Evolutionary conservation across 2,329 filamentous ascomycete genomes (phyloP).

Genomic region (Aureobasidium lini): DNA sequence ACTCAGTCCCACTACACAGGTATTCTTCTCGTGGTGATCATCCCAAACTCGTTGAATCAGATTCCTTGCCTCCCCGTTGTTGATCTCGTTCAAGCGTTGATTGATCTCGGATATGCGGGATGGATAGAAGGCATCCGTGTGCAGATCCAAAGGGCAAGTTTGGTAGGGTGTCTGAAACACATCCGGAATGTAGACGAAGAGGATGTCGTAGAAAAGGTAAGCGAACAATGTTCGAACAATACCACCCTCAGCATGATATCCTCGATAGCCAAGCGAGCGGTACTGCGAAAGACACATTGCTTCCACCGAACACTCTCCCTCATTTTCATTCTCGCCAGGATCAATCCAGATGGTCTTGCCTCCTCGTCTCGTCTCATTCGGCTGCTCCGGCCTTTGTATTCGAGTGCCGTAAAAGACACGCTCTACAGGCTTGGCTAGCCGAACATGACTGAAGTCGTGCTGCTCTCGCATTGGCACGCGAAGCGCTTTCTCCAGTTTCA

Average conservation of each 20-base stretch:
- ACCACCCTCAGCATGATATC: slow-evolving; percentile 86
- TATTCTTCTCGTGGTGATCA: slow-evolving; percentile 60
- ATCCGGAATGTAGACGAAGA: slow-evolving; percentile 90
- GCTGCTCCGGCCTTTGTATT: slow-evolving; percentile 40
- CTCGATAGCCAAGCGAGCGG: slow-evolving; percentile 78
- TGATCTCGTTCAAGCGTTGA: slow-evolving; percentile 74
- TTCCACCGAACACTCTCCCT: slow-evolving; percentile 78
- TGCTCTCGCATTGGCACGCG: slow-evolving; percentile 78
- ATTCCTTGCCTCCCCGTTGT: slow-evolving; percentile 65
- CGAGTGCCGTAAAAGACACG: slow-evolving; percentile 70
- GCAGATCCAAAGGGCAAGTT: slow-evolving; percentile 84
- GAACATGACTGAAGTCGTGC: slow-evolving; percentile 86
- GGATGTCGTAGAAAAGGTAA: slow-evolving; percentile 88
- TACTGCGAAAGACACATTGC: slow-evolving; percentile 90
- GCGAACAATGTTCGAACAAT: slow-evolving; percentile 75
- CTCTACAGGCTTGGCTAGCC: slow-evolving; percentile 66
- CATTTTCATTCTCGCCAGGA: slow-evolving; percentile 36
- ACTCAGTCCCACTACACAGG: slow-evolving; percentile 83
- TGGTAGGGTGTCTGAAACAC: slow-evolving; percentile 96
- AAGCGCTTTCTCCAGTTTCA: slow-evolving; percentile 78
- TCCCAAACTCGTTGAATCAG: slow-evolving; percentile 64
- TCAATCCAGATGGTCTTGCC: slow-evolving; percentile 86
- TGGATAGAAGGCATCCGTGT: slow-evolving; percentile 87
- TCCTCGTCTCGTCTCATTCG: slow-evolving; percentile 33
- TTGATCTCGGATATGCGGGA: slow-evolving; percentile 85